Evolutionary conservation across 345 rosid species (phyloP), one percentile per base, ranked within the genome.

Genomic region (Acer yangbiense): DNA sequence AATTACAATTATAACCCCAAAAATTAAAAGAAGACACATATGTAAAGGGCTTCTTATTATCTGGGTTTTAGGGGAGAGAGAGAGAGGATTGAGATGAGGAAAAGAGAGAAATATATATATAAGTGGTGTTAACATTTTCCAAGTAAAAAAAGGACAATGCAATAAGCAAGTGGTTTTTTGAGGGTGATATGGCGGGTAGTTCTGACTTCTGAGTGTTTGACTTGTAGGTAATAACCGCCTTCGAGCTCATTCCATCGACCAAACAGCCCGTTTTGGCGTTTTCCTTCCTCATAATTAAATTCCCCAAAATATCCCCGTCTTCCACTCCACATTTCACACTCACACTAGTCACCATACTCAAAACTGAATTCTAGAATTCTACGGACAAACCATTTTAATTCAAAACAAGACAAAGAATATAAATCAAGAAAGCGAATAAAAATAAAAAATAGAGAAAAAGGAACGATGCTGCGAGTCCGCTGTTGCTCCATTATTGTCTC

Each of bases 251-350:
- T 35, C 27, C 5, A 17, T 10, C 39, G 1, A 35, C 4, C 39
- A 35, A 35, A 35, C 39, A 4, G 39, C 6, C 39, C 6, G 6
- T 35, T 35, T 35, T 35, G 39, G 39, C 39, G 39, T 4, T 35
- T 35, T 35, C 35, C 32, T 12, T 12, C 32, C 23, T 46, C 11
- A 18, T 63, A 73, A 5, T 27, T 41, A 7, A 48, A 46, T 46
- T 74, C 35, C 70, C 71, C 50, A 65, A 74, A 74, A 18, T 48
- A 21, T 74, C 77, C 46, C 44, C 23, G 17, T 8, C 65, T 58
- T 20, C 54, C 20, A 4, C 44, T 29, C 18, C 44, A 60, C 64
- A 20, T 60, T 8, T 60, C 64, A 4, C 64, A 60, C 58, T 12
- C 55, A 50, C 10, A 16, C 44, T 16, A 14, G 61, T 4, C 18